Percentiles rank a stretch among this genome's conserved stretches.
These are phyloP conservation scores for Tetraselmis striata DNA, from an alignment of 139 green algal genomes.

Conservation along the genomic window DNA sequence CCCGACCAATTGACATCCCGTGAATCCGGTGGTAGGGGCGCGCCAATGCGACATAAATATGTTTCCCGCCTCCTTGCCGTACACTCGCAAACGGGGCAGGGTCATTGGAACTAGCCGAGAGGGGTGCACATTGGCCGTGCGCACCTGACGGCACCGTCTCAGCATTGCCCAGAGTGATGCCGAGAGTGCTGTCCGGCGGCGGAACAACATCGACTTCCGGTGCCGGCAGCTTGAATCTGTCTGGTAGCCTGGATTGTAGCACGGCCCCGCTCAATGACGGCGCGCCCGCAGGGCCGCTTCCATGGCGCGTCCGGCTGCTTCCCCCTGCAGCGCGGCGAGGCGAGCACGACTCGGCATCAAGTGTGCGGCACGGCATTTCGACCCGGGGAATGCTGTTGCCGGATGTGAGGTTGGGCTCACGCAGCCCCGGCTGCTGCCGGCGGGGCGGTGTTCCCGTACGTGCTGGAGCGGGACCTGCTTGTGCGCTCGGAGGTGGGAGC, in stretches of 20 bases:
- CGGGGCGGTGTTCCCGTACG: background rate
- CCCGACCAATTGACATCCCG: background rate
- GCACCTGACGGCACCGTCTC: slow-evolving; percentile 14
- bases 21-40: background rate
- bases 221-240: background rate
- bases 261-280: background rate
- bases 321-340: background rate
- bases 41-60: too few relatives aligned
- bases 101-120: too few relatives aligned
- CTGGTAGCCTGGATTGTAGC: background rate
- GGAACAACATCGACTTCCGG: background rate
- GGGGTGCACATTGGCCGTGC: background rate
- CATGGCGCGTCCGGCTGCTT: background rate
- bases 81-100: too few relatives aligned
- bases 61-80: too few relatives aligned
- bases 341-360: background rate
- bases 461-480: background rate
- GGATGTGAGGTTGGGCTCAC: background rate
- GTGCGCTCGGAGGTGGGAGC: background rate
- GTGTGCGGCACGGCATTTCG: too few relatives aligned
- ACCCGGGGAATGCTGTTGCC: too few relatives aligned
- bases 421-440: background rate
- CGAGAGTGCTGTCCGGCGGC: background rate
- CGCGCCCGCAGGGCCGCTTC: background rate
- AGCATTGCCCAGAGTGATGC: background rate